Base-by-base conservation (phyloP, 768 basidiomycete genomes). In the Boletus sensibilis region DNA sequence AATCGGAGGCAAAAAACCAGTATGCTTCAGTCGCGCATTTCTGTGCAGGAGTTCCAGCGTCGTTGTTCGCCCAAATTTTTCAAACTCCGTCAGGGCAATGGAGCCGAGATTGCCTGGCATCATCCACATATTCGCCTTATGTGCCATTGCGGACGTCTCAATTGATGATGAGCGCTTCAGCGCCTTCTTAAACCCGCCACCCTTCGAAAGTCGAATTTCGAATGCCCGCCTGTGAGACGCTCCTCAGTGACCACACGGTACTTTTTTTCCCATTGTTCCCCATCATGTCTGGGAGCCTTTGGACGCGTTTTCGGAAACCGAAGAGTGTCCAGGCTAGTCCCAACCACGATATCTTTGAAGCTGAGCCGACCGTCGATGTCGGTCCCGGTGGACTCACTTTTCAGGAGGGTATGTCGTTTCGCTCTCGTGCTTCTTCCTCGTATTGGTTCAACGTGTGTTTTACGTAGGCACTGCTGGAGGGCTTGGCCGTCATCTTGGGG, bases 401-500 rank as follows among this genome's bases (percentile, higher is more conserved):
- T 40, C 77, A 79, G 40, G 82, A 84, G 74, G 75, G 80, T 78
- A 10, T 3, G 46, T 46, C 11, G 7, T 3, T 23, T 25, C 5
- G 4, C 23, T 37, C 3, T 44, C 29, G 10, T 11, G 4, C 14
- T 14, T 21, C 6, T 14, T 42, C 9, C 14, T 39, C n/a, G 9
- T 6, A 23, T 21, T 6, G 9, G 29, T n/a, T 21, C n/a, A 42
- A n/a, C 12, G 21, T 11, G 0, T 9, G 6, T 35, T 18, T 11
- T 29, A 13, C 9, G 2, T 52, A 81, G 82, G 78, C 59, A 68
- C 75, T 12, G 77, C 79, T 13, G 82, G 82, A 21, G 82, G 82
- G 10, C 79, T 83, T 68, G 82, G 82, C 4, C 76, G 81, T 39
- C 82, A 83, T 61, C 70, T 83, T 1, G 82, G 82, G 13, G 75